Evolutionary conservation across 2,329 filamentous ascomycete genomes (phyloP).

Genomic region (Microdochium nivale): DNA sequence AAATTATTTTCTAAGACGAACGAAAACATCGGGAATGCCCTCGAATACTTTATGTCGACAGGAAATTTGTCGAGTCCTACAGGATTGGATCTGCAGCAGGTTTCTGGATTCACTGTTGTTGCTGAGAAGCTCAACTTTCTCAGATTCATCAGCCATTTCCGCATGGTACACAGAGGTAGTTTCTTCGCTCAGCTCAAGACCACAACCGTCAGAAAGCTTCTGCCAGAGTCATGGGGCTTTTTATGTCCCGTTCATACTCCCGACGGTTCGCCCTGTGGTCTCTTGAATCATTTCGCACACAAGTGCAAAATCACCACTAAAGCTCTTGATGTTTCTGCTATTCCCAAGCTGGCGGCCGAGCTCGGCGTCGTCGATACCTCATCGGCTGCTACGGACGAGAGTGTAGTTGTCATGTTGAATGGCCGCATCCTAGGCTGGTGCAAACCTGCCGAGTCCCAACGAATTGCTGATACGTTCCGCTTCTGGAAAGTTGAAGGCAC

Average conservation of each 20-base stretch:
- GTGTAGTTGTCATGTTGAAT: conserved; percentile 82
- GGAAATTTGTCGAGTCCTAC: conserved; percentile 88
- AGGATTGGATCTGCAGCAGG: conserved; percentile 88
- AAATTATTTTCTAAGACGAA: conserved; percentile 76
- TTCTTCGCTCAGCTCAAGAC: conserved; percentile 98
- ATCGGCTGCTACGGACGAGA: conserved; percentile 72
- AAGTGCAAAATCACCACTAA: conserved; percentile 85
- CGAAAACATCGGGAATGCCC: conserved; percentile 75
- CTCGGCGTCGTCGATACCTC: conserved; percentile 71
- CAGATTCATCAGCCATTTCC: conserved; percentile 97
- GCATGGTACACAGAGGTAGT: conserved; percentile 97
- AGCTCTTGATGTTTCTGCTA: conserved; percentile 61
- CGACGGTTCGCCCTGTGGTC: conserved; percentile 88
- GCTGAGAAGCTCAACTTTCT: conserved; percentile 99
- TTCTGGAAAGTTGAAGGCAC: conserved; percentile 93
- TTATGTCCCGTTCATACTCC: conserved; percentile 96
- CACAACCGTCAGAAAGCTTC: conserved; percentile 87
- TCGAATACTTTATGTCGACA: conserved; percentile 95
- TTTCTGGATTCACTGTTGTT: conserved; percentile 90
- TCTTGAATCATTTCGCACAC: conserved; percentile 91
- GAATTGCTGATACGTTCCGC: conserved; percentile 77
- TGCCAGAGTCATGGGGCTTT: conserved; percentile 97
- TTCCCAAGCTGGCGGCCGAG: conserved; percentile 67
- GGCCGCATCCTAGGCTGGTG: conserved; percentile 88
- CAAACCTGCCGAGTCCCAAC: conserved; percentile 70